phyloP scores from a whole-genome alignment of 306 rosid genomes.

The Prunus padus region DNA sequence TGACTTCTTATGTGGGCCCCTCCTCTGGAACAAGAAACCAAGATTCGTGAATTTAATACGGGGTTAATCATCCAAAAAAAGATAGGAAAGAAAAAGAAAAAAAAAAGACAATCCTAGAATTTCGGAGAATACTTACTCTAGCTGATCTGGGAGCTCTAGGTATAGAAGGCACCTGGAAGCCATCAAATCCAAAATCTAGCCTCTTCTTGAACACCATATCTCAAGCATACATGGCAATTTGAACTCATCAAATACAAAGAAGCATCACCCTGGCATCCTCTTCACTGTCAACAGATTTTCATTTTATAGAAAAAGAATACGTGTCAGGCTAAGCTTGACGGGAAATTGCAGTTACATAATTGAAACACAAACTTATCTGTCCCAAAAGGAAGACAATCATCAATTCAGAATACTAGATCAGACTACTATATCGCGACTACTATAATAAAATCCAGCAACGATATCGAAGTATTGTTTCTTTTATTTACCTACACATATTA shows the following conservation, averaged over 20 bases:
- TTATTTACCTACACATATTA: neutral
- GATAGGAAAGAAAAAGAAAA: neutral
- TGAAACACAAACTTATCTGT: slow-evolving; percentile 10
- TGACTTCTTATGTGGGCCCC: slow-evolving; percentile 51
- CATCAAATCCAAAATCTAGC: slow-evolving; percentile 55
- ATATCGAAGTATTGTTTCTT: neutral
- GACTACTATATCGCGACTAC: slow-evolving; percentile 11
- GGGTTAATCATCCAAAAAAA: slow-evolving; percentile 20
- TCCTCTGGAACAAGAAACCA: slow-evolving; percentile 54
- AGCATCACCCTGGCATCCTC: slow-evolving; percentile 31
- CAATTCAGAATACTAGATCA: slow-evolving; percentile 3
- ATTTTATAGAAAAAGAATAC: neutral
- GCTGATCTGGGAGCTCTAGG: slow-evolving; percentile 86
- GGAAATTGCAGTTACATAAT: neutral
- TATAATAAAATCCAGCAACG: slow-evolving; percentile 8
- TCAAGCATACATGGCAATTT: slow-evolving; percentile 44
- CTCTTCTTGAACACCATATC: slow-evolving; percentile 86
- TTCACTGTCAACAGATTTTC: slow-evolving; percentile 38
- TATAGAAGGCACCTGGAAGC: slow-evolving; percentile 63
- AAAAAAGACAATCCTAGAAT: slow-evolving; percentile 13
- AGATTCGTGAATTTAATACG: slow-evolving; percentile 23
- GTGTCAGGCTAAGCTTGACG: slow-evolving; percentile 3
- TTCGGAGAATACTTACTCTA: slow-evolving; percentile 54
- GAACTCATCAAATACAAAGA: slow-evolving; percentile 47
- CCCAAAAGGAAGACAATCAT: neutral